Evolutionary conservation across 169 alveolate species (phyloP).

Genomic region (Plasmodium vinckei): DNA sequence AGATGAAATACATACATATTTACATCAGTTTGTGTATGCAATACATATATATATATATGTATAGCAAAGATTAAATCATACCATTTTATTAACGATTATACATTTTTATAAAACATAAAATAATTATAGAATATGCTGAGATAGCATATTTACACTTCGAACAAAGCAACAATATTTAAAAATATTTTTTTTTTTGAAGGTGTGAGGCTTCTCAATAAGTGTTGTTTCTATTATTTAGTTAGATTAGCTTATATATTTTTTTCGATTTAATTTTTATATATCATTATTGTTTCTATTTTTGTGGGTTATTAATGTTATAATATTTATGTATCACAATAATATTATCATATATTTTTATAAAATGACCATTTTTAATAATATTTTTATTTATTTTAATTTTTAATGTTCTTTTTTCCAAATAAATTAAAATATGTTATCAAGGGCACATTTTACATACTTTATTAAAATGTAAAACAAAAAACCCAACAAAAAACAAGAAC

Average conservation of each 20-base stretch:
- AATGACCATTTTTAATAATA: too few species aligned
- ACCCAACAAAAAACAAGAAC: too few species aligned
- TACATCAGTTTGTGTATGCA: background rate
- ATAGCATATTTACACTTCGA: background rate
- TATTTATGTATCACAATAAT: too few species aligned
- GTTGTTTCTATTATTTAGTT: conserved; percentile 33
- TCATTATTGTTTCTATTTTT: background rate
- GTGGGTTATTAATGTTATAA: too few species aligned
- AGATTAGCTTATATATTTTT: conserved; percentile 2
- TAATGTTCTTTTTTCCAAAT: too few species aligned
- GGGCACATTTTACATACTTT: too few species aligned
- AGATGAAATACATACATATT: too few species aligned
- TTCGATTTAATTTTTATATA: conserved; percentile 1
- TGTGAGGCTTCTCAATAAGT: conserved; percentile 2
- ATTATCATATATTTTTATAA: too few species aligned
- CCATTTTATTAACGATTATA: background rate
- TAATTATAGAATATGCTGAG: background rate
- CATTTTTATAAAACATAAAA: too few species aligned
- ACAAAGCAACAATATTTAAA: conserved; percentile 13
- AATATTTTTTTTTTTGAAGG: conserved; percentile 9
- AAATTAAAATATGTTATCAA: too few species aligned
- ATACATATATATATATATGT: background rate
- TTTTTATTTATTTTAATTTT: too few species aligned
- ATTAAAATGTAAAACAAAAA: too few species aligned
- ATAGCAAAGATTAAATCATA: background rate